Percentiles rank a stretch among this genome's conserved stretches.
Evolutionary conservation across 225 moss, liverwort and hornwort genomes (phyloP).

Genomic region (Physcomitrellopsis africana): DNA sequence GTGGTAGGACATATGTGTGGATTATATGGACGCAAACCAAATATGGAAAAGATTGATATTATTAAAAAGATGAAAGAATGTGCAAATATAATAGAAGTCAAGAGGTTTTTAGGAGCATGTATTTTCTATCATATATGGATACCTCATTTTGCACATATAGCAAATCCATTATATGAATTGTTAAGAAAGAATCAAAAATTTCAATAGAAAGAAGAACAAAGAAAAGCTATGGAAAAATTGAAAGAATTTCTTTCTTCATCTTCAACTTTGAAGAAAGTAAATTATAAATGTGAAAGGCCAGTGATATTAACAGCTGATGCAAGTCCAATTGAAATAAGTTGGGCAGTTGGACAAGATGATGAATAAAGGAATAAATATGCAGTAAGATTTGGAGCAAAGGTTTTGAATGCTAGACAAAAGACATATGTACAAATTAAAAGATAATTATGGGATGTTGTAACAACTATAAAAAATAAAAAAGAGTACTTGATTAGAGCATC

Average conservation of each 20-base stretch:
- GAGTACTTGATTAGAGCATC: neutral
- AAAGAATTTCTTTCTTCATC: neutral
- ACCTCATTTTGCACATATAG: too few species aligned
- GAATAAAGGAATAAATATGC: neutral
- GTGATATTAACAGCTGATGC: neutral
- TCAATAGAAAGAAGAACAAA: too few species aligned
- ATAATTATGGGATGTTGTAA: too few species aligned
- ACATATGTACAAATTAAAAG: neutral
- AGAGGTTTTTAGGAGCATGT: neutral
- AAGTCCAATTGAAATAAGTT: neutral
- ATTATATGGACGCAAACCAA: neutral
- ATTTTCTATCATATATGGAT: neutral
- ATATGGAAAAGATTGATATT: neutral
- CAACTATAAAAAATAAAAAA: too few species aligned
- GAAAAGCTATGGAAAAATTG: too few species aligned
- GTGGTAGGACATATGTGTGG: neutral
- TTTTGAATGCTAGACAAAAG: neutral
- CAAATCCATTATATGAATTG: too few species aligned
- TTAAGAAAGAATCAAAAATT: too few species aligned
- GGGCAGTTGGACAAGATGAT: slow-evolving; percentile 2
- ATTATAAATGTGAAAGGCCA: neutral
- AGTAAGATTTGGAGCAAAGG: neutral
- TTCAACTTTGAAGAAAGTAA: neutral
- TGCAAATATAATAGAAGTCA: neutral
- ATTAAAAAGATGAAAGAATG: neutral